Evolutionary conservation across 225 moss, liverwort and hornwort species (phyloP).

Genomic region (Physcomitrium patens): DNA sequence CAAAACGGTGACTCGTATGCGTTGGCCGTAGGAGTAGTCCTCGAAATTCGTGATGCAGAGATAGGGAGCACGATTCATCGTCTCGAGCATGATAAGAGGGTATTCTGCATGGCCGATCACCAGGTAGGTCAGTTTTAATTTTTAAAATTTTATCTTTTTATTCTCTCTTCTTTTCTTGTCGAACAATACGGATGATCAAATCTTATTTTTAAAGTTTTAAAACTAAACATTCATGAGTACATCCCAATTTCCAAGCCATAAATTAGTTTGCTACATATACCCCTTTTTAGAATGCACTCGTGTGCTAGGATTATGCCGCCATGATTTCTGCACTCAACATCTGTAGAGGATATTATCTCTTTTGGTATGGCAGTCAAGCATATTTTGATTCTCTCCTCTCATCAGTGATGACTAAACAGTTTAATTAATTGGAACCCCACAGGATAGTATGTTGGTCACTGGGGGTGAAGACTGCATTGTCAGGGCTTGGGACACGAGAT

Average conservation of each 20-base stretch:
- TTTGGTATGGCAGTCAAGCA: neutral
- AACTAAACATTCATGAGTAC: no score
- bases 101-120: conserved; percentile 75
- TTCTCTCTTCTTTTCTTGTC: neutral
- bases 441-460: conserved; percentile 81
- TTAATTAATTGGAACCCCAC: neutral
- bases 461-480: conserved; percentile 82
- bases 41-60: conserved; percentile 85
- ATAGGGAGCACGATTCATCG: conserved; percentile 64
- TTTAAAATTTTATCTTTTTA: no score
- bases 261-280: no score
- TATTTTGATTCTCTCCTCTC: neutral
- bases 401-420: neutral
- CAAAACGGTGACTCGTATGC: conserved; percentile 78
- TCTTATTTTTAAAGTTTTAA: no score
- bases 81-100: conserved; percentile 67
- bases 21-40: conserved; percentile 52
- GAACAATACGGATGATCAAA: neutral
- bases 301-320: no score
- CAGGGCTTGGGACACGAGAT: conserved; percentile 85
- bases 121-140: conserved; percentile 48
- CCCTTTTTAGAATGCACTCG: no score
- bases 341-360: no score
- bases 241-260: no score
- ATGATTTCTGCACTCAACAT: no score